Percentiles rank a stretch among this genome's conserved stretches.
These are phyloP conservation scores for Daldinia vernicosa DNA, from an alignment of 495 filamentous ascomycete species.

Conservation along the genomic window DNA sequence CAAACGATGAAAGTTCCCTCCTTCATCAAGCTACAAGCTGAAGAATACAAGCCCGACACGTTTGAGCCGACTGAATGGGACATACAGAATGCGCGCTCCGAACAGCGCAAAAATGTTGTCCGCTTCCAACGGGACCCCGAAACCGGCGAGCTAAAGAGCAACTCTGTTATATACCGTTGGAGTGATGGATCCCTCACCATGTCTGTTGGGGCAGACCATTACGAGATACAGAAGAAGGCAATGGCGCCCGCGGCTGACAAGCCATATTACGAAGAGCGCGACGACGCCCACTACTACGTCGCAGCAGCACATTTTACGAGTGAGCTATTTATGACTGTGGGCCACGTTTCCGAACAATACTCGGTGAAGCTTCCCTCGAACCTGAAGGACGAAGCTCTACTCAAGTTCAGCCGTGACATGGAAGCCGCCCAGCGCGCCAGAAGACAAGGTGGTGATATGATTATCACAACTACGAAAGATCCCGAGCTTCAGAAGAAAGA, in stretches of 20 bases:
- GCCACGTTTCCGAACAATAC: constrained; percentile 81
- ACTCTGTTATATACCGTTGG: constrained; percentile 81
- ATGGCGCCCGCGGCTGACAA: constrained; percentile 71
- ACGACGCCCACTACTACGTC: constrained; percentile 83
- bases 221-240: constrained; percentile 76
- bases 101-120: constrained; percentile 51
- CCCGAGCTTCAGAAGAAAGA: constrained; percentile 80
- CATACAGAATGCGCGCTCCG: constrained; percentile 52
- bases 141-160: constrained; percentile 70
- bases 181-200: constrained; percentile 86
- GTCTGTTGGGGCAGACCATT: constrained; percentile 76
- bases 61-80: constrained; percentile 65
- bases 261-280: constrained; percentile 72
- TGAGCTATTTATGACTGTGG: constrained; percentile 75
- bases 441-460: constrained; percentile 57
- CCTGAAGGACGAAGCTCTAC: constrained; percentile 79
- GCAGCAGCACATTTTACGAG: constrained; percentile 75
- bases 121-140: constrained; percentile 53
- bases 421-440: constrained; percentile 63
- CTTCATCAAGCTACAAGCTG: constrained; percentile 79
- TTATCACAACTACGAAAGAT: constrained; percentile 73
- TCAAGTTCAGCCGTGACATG: constrained; percentile 74
- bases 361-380: constrained; percentile 73
- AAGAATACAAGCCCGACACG: constrained; percentile 74
- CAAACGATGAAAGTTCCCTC: constrained; percentile 81